A percentile compares a stretch with the other conserved stretches of the same genome.
These are phyloP conservation scores for Podospora comata DNA, from an alignment of 495 filamentous ascomycete species.

Conservation along the genomic window DNA sequence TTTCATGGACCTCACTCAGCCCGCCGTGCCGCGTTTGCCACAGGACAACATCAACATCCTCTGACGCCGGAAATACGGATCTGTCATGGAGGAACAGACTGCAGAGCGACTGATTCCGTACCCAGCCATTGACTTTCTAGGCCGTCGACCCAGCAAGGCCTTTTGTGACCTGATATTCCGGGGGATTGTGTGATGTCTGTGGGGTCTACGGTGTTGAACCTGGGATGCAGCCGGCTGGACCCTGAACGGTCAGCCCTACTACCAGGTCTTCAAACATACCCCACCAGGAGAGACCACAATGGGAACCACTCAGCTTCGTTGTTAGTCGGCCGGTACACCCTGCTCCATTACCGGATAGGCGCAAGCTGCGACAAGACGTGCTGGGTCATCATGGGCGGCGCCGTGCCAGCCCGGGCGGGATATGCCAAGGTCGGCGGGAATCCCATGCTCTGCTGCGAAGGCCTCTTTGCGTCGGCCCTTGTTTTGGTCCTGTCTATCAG, in stretches of 20 bases:
- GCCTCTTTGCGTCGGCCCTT: not conserved
- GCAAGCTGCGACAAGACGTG: not conserved
- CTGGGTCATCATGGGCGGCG: not conserved
- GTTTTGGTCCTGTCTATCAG: slow-evolving; percentile 9
- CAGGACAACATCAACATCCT: not conserved
- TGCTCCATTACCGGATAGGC: not conserved
- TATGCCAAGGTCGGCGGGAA: not conserved
- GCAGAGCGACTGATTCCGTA: too few relatives aligned
- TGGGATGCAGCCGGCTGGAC: not conserved
- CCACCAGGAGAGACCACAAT: not conserved
- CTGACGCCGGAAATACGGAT: not conserved
- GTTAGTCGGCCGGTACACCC: not conserved
- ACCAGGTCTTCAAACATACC: not conserved
- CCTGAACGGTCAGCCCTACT: not conserved
- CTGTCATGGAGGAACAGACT: not conserved
- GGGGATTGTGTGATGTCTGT: not conserved
- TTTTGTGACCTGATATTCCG: not conserved
- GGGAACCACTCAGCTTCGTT: not conserved
- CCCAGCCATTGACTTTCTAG: not conserved
- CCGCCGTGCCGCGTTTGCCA: not conserved
- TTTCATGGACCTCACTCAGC: not conserved
- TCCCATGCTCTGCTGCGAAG: not conserved
- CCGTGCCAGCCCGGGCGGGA: not conserved
- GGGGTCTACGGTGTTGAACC: not conserved
- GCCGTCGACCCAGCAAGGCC: not conserved